Conservation (phyloP, 2,329 filamentous ascomycete genomes). For the Fusarium hostae region DNA sequence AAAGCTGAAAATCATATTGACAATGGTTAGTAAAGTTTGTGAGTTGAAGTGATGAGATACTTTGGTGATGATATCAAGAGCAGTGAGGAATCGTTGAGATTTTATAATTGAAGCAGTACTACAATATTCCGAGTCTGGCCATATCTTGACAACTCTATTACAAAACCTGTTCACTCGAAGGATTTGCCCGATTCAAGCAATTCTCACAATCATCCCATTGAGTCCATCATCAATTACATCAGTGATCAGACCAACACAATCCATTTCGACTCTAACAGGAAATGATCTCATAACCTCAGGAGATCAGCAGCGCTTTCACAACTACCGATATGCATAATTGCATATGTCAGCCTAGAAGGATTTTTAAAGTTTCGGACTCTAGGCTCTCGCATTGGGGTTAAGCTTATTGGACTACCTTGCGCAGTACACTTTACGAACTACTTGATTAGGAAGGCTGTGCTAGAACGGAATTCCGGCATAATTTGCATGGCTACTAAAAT, state of each 20-base stretch:
- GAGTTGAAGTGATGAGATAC: neutral
- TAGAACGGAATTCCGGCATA: neutral
- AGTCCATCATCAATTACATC: neutral
- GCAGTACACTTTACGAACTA: neutral
- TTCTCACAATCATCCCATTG: neutral
- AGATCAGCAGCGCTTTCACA: neutral
- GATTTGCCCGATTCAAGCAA: rapidly evolving
- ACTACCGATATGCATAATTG: neutral
- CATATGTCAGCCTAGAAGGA: neutral
- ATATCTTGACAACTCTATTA: rapidly evolving
- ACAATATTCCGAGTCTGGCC: rapidly evolving
- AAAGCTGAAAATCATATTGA: neutral
- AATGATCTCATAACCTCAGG: neutral
- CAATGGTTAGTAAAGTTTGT: rapidly evolving
- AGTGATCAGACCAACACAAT: neutral
- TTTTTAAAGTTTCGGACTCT: neutral
- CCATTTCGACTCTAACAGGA: neutral
- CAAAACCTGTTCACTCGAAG: neutral
- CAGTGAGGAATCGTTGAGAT: rapidly evolving
- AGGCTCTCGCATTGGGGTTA: neutral
- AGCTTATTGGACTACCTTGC: neutral
- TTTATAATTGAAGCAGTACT: neutral
- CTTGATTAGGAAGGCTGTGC: neutral
- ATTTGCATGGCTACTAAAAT: neutral
- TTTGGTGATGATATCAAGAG: no score